Conservation (phyloP, 2,329 filamentous ascomycete species). For the Talaromyces sp. region DNA sequence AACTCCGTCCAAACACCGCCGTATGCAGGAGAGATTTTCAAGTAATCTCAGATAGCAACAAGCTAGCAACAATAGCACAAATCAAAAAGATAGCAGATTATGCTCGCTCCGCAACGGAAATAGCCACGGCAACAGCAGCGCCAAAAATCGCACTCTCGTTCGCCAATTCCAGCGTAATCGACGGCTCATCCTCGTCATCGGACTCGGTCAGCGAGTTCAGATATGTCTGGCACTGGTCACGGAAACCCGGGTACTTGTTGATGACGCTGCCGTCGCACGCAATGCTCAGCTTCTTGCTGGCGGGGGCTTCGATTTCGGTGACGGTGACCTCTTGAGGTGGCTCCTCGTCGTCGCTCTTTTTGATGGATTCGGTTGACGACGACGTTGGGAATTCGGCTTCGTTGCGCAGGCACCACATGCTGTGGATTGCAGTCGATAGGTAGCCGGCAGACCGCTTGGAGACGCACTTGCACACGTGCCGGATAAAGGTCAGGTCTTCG, state of each 20-base stretch:
- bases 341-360: constrained; percentile 19
- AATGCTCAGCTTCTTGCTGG: constrained; percentile 35
- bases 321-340: constrained; percentile 27
- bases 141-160: constrained; percentile 42
- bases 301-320: constrained; percentile 24
- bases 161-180: constrained; percentile 37
- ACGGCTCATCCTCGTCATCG: constrained; percentile 14
- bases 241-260: constrained; percentile 48
- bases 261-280: constrained; percentile 51
- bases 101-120: constrained; percentile 30
- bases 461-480: constrained; percentile 48
- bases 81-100: neutral
- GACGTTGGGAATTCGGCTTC: constrained; percentile 39
- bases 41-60: neutral
- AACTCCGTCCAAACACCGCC: constrained; percentile 7
- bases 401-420: constrained; percentile 54
- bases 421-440: constrained; percentile 59
- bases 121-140: constrained; percentile 44
- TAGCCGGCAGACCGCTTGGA: constrained; percentile 57
- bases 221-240: constrained; percentile 38
- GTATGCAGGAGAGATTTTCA: constrained; percentile 5
- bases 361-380: constrained; percentile 11
- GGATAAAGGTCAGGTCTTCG: constrained; percentile 52
- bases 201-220: constrained; percentile 36
- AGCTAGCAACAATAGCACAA: neutral